Evolutionary conservation across 257 asterid genomes (phyloP).

Genomic region (Plantago ovata): DNA sequence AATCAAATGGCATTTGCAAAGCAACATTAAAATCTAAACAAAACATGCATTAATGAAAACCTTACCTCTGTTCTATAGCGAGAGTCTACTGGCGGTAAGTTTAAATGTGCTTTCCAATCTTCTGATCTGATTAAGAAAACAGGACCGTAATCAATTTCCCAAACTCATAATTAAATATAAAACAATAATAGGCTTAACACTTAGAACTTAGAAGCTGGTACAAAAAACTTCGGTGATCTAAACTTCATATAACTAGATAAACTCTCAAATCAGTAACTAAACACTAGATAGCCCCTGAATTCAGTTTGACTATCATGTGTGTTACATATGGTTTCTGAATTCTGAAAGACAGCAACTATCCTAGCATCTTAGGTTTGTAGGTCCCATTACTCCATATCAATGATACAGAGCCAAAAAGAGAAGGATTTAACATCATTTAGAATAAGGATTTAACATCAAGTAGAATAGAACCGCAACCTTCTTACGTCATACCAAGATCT

Average conservation of each 20-base stretch:
- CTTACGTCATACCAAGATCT: too few species aligned
- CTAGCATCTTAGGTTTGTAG: too few species aligned
- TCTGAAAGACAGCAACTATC: too few species aligned
- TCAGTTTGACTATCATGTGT: neutral
- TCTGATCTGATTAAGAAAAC: conserved; percentile 48
- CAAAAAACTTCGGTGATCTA: neutral
- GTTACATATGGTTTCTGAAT: too few species aligned
- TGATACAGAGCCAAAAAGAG: too few species aligned
- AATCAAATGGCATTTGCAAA: conserved; percentile 4
- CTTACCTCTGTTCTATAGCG: conserved; percentile 83
- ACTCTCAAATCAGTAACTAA: conserved; percentile 8
- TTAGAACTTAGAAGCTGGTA: too few species aligned
- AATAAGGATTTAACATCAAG: too few species aligned
- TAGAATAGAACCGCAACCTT: too few species aligned
- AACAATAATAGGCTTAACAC: too few species aligned
- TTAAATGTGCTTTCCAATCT: conserved; percentile 78
- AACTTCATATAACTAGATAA: neutral
- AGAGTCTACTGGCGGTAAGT: conserved; percentile 64
- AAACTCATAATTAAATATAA: too few species aligned
- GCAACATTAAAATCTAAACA: neutral
- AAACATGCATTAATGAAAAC: conserved; percentile 1
- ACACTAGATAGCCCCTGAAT: neutral
- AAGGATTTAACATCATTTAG: too few species aligned
- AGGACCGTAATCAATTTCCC: neutral
- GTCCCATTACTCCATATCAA: too few species aligned